phyloP scores from a whole-genome alignment of 371 early-diverging fungal species.

The Agmasoma carcini region DNA sequence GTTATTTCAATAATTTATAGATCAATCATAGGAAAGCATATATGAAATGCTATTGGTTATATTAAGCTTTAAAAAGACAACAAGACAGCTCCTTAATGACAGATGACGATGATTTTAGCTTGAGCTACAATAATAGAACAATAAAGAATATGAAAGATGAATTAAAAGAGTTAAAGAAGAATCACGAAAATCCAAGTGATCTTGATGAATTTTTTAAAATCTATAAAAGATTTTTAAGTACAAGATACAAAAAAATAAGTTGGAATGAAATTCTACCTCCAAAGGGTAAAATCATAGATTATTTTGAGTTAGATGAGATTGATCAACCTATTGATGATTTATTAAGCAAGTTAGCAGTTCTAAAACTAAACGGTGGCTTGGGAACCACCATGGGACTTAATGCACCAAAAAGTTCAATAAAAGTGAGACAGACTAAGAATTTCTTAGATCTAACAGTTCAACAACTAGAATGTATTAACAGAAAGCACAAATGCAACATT shows the following conservation, averaged over 20 bases:
- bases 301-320: conserved; percentile 14
- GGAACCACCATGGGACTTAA: conserved; percentile 98
- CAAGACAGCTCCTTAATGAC: too few species aligned
- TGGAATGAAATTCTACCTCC: conserved; percentile 51
- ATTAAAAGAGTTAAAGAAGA: conserved; percentile 27
- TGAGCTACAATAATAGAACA: conserved; percentile 33
- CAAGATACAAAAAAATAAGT: conserved; percentile 41
- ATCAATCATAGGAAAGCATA: too few species aligned
- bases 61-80: too few species aligned
- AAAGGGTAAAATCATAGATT: conserved; percentile 44
- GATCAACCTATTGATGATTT: conserved; percentile 20
- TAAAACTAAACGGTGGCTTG: conserved; percentile 95
- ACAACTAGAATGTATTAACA: conserved; percentile 89
- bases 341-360: conserved; percentile 77
- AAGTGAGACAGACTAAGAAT: conserved; percentile 88
- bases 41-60: too few species aligned
- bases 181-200: conserved; percentile 27
- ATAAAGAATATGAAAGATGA: conserved; percentile 43
- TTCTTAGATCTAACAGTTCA: conserved; percentile 91
- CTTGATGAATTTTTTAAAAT: conserved; percentile 45
- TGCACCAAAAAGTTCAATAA: conserved; percentile 92
- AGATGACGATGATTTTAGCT: too few species aligned
- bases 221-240: conserved; percentile 44
- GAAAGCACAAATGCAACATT: conserved; percentile 67
- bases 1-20: too few species aligned